Base-by-base conservation (phyloP, 768 basidiomycete genomes). In the Tubosaeta sp. region DNA sequence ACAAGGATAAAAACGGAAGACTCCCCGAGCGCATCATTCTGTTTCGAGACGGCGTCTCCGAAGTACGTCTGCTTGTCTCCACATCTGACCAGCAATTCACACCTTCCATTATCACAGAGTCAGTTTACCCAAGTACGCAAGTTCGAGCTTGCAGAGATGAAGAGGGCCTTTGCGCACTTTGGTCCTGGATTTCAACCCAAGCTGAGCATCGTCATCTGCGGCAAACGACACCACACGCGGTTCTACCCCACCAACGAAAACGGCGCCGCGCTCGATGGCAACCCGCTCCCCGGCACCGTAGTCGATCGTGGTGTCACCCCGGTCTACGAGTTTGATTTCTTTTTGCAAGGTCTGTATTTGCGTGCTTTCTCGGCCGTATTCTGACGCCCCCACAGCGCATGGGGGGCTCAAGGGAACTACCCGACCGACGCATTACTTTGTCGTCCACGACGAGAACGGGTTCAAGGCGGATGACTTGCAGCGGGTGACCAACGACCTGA, bases 31-130 rank as follows among this genome's bases (percentile, higher is more conserved):
- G 78, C 2, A 66, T 81, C 9, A 56, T 81, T 24, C 67, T 81
- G 5, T 81, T 75, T 55, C 72, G 79, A 2, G 90, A 91, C 61
- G 90, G 90, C 34, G 87, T 91, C 13, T 89, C 87, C 1, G 88
- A 90, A 71, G 87, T 86, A 39, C 21, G 70, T 50, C 16, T 41
- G 13, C 38, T 21, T 3, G n/a, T 30, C 43, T 19, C 18, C 3
- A 21, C n/a, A 22, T 42, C 18, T 7, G 29, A 32, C 9, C 14
- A 9, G n/a, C 13, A n/a, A 19, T 12, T 45, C 19, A 48, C 14
- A 18, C 10, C 2, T 27, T 9, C 27, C 6, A 27, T 27, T 4
- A 27, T 27, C 27, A n/a, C 39, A 78, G 71, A 77, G 79, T 6
- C 80, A 80, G 64, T 81, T 76, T 46, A 42, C 58, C 6, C 72